Evolutionary conservation across 352 stramenopile genomes (phyloP).

Genomic region (Phytophthora litchii): DNA sequence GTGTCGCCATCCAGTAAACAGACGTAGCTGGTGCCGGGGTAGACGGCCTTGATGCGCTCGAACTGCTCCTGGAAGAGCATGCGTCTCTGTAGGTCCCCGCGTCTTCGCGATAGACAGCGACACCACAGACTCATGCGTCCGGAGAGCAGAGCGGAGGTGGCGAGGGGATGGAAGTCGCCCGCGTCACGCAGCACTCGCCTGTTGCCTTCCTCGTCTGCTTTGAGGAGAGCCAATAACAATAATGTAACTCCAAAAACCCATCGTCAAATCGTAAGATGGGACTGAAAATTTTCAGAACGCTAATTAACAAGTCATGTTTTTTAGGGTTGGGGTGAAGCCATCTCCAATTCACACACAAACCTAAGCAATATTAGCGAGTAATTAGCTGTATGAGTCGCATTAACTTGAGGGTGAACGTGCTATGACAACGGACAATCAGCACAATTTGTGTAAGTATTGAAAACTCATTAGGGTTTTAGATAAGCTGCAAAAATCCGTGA

Average conservation of each 20-base stretch:
- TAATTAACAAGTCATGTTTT: too few relatives aligned
- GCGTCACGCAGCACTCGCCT: slow-evolving; percentile 33
- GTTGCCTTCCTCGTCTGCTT: slow-evolving; percentile 34
- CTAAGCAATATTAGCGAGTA: too few relatives aligned
- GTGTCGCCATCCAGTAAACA: slow-evolving; percentile 79
- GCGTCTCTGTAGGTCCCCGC: slow-evolving; percentile 54
- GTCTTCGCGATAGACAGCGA: slow-evolving; percentile 72
- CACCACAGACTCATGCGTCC: slow-evolving; percentile 67
- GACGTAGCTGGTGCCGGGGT: slow-evolving; percentile 81
- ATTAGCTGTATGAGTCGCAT: too few relatives aligned
- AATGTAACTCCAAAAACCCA: slow-evolving; percentile 9
- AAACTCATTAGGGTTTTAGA: too few relatives aligned
- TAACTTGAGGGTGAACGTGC: too few relatives aligned
- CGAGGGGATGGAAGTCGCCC: slow-evolving; percentile 14
- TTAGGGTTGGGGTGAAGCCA: too few relatives aligned
- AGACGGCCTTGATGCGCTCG: slow-evolving; percentile 71
- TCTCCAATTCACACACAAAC: too few relatives aligned
- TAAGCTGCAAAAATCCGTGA: too few relatives aligned
- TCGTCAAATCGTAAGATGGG: slow-evolving; percentile 34
- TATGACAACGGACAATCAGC: too few relatives aligned
- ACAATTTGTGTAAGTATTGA: too few relatives aligned
- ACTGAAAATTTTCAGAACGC: slow-evolving; percentile 21
- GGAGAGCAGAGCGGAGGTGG: slow-evolving; percentile 6
- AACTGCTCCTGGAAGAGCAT: slow-evolving; percentile 79
- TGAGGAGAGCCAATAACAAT: slow-evolving; percentile 7